These are phyloP conservation scores for Moelleriella libera DNA, from an alignment of 2,329 filamentous ascomycete genomes.

Conservation along the genomic window DNA sequence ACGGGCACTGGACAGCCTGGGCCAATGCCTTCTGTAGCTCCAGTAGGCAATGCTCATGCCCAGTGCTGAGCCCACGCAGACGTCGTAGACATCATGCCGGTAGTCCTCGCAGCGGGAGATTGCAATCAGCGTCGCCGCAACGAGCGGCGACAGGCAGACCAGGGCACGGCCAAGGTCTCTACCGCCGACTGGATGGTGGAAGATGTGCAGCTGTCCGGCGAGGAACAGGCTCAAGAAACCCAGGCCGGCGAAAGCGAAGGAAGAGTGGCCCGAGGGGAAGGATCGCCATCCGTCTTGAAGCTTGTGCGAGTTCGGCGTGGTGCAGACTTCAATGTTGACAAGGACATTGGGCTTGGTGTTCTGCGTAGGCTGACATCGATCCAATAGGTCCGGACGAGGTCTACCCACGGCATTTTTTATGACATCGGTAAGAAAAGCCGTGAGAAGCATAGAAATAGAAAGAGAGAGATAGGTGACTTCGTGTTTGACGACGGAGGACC, in stretches of 20 bases:
- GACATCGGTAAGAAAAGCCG: conserved; percentile 73
- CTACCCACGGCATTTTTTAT: conserved; percentile 81
- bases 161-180: conserved; percentile 42
- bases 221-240: conserved; percentile 61
- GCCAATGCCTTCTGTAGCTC: conserved; percentile 53
- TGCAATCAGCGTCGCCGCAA: conserved; percentile 53
- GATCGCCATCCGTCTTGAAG: conserved; percentile 76
- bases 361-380: conserved; percentile 61
- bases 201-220: conserved; percentile 50
- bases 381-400: conserved; percentile 48
- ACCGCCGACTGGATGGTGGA: conserved; percentile 25
- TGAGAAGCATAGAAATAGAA: conserved; percentile 60
- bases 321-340: conserved; percentile 58
- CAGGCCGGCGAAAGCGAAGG: conserved; percentile 65
- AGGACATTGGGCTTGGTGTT: conserved; percentile 34
- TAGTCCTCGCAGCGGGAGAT: conserved; percentile 59
- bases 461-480: conserved; percentile 79
- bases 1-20: conserved; percentile 31
- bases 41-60: conserved; percentile 48
- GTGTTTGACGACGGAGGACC: conserved; percentile 59
- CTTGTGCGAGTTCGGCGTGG: conserved; percentile 50
- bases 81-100: conserved; percentile 57
- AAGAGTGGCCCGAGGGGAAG: conserved; percentile 70
- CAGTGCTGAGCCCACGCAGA: conserved; percentile 44
- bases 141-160: conserved; percentile 40